Conservation (phyloP, 2,329 filamentous ascomycete species). For the Allantophomopsis lycopodina region DNA sequence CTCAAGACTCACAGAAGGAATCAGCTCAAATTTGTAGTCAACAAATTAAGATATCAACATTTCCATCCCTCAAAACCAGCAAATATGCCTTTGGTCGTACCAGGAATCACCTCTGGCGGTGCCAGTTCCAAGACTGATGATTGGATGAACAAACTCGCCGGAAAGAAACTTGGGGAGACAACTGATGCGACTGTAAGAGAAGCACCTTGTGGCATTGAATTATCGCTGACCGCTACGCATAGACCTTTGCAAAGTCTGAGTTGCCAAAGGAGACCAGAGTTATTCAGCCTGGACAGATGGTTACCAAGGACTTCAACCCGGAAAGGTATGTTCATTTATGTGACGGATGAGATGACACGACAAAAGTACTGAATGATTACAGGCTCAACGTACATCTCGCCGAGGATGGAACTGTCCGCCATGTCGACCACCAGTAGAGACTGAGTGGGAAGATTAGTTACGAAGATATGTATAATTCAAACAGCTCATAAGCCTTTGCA, state of each 20-base stretch:
- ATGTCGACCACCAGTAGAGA: conserved; percentile 32
- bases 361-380: conserved; percentile 13
- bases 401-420: conserved; percentile 45
- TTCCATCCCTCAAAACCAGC: not conserved
- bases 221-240: not conserved
- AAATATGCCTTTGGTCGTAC: conserved; percentile 53
- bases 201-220: not conserved
- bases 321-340: conserved; percentile 10
- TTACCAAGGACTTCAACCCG: conserved; percentile 39
- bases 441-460: too few species aligned
- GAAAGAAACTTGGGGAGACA: conserved; percentile 44
- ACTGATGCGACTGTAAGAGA: conserved; percentile 37
- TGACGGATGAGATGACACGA: not conserved
- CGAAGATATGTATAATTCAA: too few species aligned
- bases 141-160: conserved; percentile 48
- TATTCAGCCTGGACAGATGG: conserved; percentile 39
- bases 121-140: conserved; percentile 30
- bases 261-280: conserved; percentile 42
- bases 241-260: conserved; percentile 48
- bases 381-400: conserved; percentile 45
- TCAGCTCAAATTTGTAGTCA: too few species aligned
- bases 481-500: too few species aligned
- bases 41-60: not conserved
- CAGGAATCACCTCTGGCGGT: conserved; percentile 32
- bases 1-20: too few species aligned